Evolutionary conservation across 1,139 yeast genomes (phyloP).

Genomic region (Arxiozyma heterogenica): DNA sequence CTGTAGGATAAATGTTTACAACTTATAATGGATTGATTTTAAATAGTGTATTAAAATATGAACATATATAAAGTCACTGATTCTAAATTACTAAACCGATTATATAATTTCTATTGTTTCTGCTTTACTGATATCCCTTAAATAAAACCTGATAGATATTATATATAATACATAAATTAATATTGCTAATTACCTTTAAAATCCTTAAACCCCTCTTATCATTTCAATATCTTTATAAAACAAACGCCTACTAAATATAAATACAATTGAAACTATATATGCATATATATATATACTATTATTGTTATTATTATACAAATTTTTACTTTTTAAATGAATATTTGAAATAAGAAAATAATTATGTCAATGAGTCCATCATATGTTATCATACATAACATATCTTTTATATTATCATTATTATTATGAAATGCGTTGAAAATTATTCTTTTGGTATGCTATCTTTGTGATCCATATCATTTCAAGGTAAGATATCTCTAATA

Average conservation of each 20-base stretch:
- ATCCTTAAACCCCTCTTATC: neutral
- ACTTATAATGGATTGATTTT: no score
- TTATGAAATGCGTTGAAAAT: neutral
- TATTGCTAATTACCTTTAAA: no score
- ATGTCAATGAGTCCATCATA: neutral
- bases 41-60: no score
- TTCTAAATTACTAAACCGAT: no score
- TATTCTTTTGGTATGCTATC: neutral
- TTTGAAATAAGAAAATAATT: neutral
- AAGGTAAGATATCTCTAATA: constrained; percentile 39
- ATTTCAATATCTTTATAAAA: neutral
- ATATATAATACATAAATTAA: no score
- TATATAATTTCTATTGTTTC: no score
- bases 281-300: no score
- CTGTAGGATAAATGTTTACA: no score
- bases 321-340: neutral
- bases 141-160: no score
- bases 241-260: neutral
- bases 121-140: no score
- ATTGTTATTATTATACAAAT: neutral
- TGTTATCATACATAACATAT: neutral
- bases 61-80: neutral
- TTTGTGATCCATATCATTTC: neutral
- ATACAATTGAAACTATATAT: neutral
- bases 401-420: neutral